Evolutionary conservation across 2,329 filamentous ascomycete genomes (phyloP).

Genomic region (Penicillium sp.): DNA sequence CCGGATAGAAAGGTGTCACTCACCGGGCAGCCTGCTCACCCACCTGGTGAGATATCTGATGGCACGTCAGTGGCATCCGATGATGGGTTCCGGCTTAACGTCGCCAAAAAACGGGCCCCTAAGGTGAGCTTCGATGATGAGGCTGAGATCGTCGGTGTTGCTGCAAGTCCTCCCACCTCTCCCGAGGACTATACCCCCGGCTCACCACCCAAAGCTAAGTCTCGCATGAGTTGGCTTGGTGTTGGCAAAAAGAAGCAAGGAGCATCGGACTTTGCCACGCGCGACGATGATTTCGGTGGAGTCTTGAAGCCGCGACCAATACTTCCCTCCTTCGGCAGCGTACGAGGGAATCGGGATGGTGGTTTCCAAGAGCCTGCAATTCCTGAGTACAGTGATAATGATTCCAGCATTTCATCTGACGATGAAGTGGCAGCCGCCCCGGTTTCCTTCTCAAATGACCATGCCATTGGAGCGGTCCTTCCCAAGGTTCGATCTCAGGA

Average conservation of each 20-base stretch:
- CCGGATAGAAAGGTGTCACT: constrained; percentile 31
- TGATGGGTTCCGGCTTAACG: constrained; percentile 40
- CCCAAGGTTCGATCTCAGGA: constrained; percentile 32
- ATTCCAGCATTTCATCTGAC: constrained; percentile 42
- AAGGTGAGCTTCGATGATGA: constrained; percentile 70
- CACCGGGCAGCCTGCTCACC: constrained; percentile 28
- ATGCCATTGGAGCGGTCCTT: constrained; percentile 53
- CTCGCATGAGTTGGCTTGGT: constrained; percentile 37
- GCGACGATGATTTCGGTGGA: constrained; percentile 55
- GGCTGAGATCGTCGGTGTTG: constrained; percentile 49
- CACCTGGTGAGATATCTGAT: constrained; percentile 58
- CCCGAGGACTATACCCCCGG: constrained; percentile 40
- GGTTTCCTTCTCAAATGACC: constrained; percentile 53
- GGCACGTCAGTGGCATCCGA: constrained; percentile 52
- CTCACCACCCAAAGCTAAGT: constrained; percentile 33
- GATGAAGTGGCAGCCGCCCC: constrained; percentile 41
- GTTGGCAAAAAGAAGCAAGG: constrained; percentile 34
- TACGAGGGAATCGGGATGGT: constrained; percentile 49
- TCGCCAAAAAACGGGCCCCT: constrained; percentile 52
- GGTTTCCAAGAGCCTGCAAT: constrained; percentile 14
- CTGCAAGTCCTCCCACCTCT: constrained; percentile 43
- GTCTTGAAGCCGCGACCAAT: constrained; percentile 59
- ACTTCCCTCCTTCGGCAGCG: constrained; percentile 64
- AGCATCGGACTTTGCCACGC: constrained; percentile 23
- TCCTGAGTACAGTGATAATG: constrained; percentile 30